phyloP scores from a whole-genome alignment of 2,329 filamentous ascomycete genomes.

The Parastagonospora avenae region DNA sequence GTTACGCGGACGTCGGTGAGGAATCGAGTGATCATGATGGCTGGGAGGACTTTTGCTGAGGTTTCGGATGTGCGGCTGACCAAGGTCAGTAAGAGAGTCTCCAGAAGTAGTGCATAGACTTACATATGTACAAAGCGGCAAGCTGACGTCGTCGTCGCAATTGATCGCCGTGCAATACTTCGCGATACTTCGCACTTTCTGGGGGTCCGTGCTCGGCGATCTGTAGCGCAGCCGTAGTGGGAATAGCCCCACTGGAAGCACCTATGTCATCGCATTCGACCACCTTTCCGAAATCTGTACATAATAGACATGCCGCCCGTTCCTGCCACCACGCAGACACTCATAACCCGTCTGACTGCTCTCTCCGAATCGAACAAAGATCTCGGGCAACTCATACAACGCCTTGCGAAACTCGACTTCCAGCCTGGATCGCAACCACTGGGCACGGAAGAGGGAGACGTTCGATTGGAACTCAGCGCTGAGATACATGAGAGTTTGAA shows the following conservation, averaged over 20 bases:
- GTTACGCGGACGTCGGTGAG: slow-evolving; percentile 81
- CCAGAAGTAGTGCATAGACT: too few relatives aligned
- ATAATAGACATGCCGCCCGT: slow-evolving; percentile 36
- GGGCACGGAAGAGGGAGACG: slow-evolving; percentile 66
- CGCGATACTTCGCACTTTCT: background rate
- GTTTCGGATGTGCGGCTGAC: background rate
- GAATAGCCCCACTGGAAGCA: slow-evolving; percentile 20
- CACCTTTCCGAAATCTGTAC: slow-evolving; percentile 30
- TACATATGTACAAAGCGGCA: background rate
- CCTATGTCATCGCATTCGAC: slow-evolving; percentile 17
- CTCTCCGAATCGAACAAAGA: slow-evolving; percentile 61
- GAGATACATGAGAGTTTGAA: slow-evolving; percentile 82
- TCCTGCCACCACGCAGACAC: slow-evolving; percentile 42
- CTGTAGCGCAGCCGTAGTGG: slow-evolving; percentile 11
- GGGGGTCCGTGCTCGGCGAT: slow-evolving; percentile 28
- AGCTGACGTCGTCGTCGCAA: slow-evolving; percentile 7
- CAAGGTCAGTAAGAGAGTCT: background rate
- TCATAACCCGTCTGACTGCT: slow-evolving; percentile 56
- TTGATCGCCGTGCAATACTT: background rate
- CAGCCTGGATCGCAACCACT: slow-evolving; percentile 65
- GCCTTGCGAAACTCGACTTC: slow-evolving; percentile 64
- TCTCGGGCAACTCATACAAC: slow-evolving; percentile 60
- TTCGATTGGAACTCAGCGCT: slow-evolving; percentile 72
- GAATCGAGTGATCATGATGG: slow-evolving; percentile 80
- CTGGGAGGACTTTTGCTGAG: background rate